Evolutionary conservation across 495 filamentous ascomycete species (phyloP).

Genomic region (Terfezia boudieri): DNA sequence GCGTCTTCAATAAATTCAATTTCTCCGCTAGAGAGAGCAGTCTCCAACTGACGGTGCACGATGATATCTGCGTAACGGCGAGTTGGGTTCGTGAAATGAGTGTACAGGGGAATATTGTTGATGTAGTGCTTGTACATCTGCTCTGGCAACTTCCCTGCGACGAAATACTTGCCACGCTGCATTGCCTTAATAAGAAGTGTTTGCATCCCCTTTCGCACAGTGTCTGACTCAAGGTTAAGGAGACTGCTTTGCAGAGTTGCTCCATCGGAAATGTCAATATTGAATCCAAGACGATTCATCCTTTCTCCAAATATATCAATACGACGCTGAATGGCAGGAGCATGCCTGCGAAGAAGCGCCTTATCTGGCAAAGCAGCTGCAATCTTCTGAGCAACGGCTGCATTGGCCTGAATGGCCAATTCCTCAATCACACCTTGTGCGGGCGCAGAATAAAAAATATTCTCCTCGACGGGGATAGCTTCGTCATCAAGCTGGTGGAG

Average conservation of each 20-base stretch:
- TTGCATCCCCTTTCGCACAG: constrained; percentile 93
- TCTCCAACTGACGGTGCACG: constrained; percentile 86
- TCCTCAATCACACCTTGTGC: constrained; percentile 92
- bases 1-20: constrained; percentile 76
- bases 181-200: constrained; percentile 81
- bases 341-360: constrained; percentile 73
- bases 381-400: constrained; percentile 69
- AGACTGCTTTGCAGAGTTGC: constrained; percentile 78
- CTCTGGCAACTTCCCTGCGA: constrained; percentile 47
- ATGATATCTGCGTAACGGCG: constrained; percentile 87
- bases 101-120: constrained; percentile 81
- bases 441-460: constrained; percentile 77
- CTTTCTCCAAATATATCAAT: constrained; percentile 76
- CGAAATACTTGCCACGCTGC: constrained; percentile 87
- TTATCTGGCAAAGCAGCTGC: constrained; percentile 62
- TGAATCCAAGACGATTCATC: constrained; percentile 75
- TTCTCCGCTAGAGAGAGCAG: constrained; percentile 57
- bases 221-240: constrained; percentile 68
- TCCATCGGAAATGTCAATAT: constrained; percentile 73
- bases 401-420: constrained; percentile 73
- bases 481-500: constrained; percentile 93
- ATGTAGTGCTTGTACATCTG: constrained; percentile 71
- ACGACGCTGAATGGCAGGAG: constrained; percentile 63
- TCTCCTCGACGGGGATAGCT: constrained; percentile 86
- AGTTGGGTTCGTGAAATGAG: constrained; percentile 90